Evolutionary conservation across 1,284 basidiomycete genomes (phyloP), one percentile per base, ranked within the genome.

Genomic region (Exobasidium rhododendri): DNA sequence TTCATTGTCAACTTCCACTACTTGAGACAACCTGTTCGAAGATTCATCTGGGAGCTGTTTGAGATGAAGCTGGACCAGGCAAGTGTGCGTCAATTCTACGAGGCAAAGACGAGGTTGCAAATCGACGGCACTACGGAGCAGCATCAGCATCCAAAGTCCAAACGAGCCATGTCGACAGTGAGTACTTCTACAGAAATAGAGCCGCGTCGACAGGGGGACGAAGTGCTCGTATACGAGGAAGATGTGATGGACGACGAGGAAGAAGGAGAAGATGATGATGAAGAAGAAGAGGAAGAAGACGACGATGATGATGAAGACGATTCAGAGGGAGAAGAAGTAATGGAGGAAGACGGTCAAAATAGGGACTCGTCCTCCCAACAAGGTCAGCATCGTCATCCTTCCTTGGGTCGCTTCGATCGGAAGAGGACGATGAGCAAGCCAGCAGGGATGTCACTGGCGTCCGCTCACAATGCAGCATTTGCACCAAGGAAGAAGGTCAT

Each of bases 31-130:
- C 90, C 92, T 11, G 92, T 96, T 57, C 86, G 94, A 52, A 85
- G 91, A 60, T 96, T 92, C 78, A 88, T 98, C 67, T 82, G 97
- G 67, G 94, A 98, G 66, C 84, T 97, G 4, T 97, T 99, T 82
- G 89, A 89, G 70, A 81, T 74, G 3, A 59, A 57, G 10, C 59
- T 76, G 35, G 66, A 74, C 60, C 63, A 74, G 29, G 64, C 62
- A 5, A 54, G 59, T 20, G 56, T 70, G 0, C 29, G 61, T 51
- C 53, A 65, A 32, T 59, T 69, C 4, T 14, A 32, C 13, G 30
- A 55, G 4, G 20, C 24, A n/a, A 43, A 26, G 28, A 13, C 31
- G 26, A 55, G 52, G 17, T 44, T 55, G 29, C 28, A 13, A 26
- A 20, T 20, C n/a, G 47, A 26, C 24, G 26, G 26, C 22, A 26